These are phyloP conservation scores for Phaeomoniella chlamydospora DNA, from an alignment of 2,329 filamentous ascomycete genomes.

Conservation along the genomic window DNA sequence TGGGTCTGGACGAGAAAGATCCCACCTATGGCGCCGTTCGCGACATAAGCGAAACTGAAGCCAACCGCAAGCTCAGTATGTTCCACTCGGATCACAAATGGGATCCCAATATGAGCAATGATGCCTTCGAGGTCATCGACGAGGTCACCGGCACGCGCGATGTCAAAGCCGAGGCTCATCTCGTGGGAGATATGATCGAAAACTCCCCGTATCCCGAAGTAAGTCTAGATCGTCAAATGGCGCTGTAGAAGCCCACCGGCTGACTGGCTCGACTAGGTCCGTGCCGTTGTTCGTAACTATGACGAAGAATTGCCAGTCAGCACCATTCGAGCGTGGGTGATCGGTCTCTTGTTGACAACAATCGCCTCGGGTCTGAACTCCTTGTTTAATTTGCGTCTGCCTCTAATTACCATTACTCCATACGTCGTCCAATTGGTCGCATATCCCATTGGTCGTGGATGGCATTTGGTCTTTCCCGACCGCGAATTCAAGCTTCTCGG, in stretches of 20 bases:
- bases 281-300: constrained; percentile 49
- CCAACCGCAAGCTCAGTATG: constrained; percentile 29
- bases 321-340: constrained; percentile 49
- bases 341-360: constrained; percentile 46
- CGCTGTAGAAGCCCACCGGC: constrained; percentile 6
- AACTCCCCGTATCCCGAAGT: constrained; percentile 57
- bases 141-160: constrained; percentile 40
- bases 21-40: background rate
- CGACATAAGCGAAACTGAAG: constrained; percentile 7
- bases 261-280: constrained; percentile 15
- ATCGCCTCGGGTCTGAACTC: constrained; percentile 48
- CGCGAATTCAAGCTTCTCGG: constrained; percentile 22
- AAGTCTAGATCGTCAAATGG: constrained; percentile 10
- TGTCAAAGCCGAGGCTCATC: constrained; percentile 39
- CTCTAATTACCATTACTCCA: constrained; percentile 44
- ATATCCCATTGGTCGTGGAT: constrained; percentile 34
- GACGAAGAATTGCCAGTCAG: constrained; percentile 52
- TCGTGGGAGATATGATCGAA: constrained; percentile 47
- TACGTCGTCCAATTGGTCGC: constrained; percentile 49
- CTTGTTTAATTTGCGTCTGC: constrained; percentile 42
- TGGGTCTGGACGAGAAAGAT: constrained; percentile 1
- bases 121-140: constrained; percentile 46
- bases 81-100: constrained; percentile 48
- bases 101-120: constrained; percentile 51
- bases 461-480: constrained; percentile 23